Percentiles rank a stretch among this genome's conserved stretches.
These are phyloP conservation scores for Rhizopogon vinicolor DNA, from an alignment of 768 basidiomycete genomes.

Conservation along the genomic window DNA sequence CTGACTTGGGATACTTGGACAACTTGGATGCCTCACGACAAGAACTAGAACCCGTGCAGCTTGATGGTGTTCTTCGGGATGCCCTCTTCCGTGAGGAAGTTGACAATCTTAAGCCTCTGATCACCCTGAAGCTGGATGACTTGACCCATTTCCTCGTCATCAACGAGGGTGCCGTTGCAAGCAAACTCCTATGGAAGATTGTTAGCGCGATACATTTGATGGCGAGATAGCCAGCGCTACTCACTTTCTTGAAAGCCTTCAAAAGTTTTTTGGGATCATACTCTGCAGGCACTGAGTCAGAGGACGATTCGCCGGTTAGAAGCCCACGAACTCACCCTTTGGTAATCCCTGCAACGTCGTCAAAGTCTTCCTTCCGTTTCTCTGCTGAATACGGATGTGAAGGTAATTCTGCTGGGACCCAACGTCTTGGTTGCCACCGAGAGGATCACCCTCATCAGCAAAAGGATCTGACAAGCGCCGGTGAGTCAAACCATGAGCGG, in stretches of 20 bases:
- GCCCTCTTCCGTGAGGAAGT: slow-evolving; percentile 82
- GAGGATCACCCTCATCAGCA: slow-evolving; percentile 89
- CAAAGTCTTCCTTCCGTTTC: slow-evolving; percentile 98
- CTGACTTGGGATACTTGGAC: slow-evolving; percentile 1
- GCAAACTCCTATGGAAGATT: slow-evolving; percentile 74
- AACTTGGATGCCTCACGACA: slow-evolving; percentile 1
- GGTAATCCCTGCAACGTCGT: slow-evolving; percentile 96
- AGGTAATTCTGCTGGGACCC: slow-evolving; percentile 82
- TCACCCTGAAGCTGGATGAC: slow-evolving; percentile 99
- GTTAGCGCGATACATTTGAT: slow-evolving; percentile 4
- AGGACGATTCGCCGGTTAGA: slow-evolving; percentile 7
- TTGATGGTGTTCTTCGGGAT: slow-evolving; percentile 77
- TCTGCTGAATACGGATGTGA: slow-evolving; percentile 97
- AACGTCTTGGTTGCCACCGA: slow-evolving; percentile 68
- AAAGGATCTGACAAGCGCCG: slow-evolving; percentile 71
- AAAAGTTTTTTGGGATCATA: slow-evolving; percentile 97
- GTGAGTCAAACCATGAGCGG: neutral
- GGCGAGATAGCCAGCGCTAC: neutral
- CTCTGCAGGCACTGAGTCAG: slow-evolving; percentile 43
- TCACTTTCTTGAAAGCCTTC: slow-evolving; percentile 98
- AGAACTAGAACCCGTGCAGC: slow-evolving; percentile 77
- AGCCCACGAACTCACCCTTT: slow-evolving; percentile 52
- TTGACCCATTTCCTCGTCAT: slow-evolving; percentile 93
- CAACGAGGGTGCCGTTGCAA: slow-evolving; percentile 96
- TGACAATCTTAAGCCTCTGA: slow-evolving; percentile 86